These are phyloP conservation scores for Periglandula ipomoeae DNA, from an alignment of 2,329 filamentous ascomycete species.

Conservation along the genomic window DNA sequence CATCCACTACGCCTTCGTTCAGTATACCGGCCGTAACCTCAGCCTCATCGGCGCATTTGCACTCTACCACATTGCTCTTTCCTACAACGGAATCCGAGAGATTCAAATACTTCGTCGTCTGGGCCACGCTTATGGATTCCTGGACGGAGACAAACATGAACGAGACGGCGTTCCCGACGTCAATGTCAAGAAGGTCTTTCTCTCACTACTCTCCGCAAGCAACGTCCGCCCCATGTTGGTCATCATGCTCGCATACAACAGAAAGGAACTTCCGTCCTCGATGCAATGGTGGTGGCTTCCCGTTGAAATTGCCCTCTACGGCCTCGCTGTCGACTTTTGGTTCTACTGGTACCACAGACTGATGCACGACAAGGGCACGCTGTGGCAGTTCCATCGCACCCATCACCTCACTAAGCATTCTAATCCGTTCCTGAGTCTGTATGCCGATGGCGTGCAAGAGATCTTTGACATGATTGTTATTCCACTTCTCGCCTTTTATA, in stretches of 20 bases:
- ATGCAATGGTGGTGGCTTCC: conserved; percentile 18
- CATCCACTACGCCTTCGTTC: conserved; percentile 15
- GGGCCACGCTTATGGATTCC: conserved; percentile 20
- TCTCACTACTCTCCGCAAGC: conserved; percentile 10
- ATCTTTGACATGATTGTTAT: conserved; percentile 33
- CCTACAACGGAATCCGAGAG: conserved; percentile 21
- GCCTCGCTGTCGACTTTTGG: conserved; percentile 6
- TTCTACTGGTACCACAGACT: conserved; percentile 15
- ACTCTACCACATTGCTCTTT: conserved; percentile 22
- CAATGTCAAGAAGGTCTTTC: conserved; percentile 15
- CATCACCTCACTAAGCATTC: conserved; percentile 28
- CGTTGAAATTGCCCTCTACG: conserved; percentile 14
- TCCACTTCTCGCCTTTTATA: conserved; percentile 28
- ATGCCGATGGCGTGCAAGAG: conserved; percentile 33
- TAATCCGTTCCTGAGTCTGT: conserved; percentile 21
- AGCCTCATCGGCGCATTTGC: conserved; percentile 5
- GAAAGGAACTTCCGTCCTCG: conserved; percentile 5
- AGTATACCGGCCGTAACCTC: conserved; percentile 16
- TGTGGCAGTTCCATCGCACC: conserved; percentile 32
- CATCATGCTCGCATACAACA: conserved; percentile 17
- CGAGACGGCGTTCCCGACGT: conserved; percentile 26
- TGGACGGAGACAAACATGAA: conserved; percentile 20
- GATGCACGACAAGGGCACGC: conserved; percentile 28
- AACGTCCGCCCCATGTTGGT: conserved; percentile 15
- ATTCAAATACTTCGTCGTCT: conserved; percentile 20